Conservation (phyloP, 768 basidiomycete species). For the Phallus indusiatus region DNA sequence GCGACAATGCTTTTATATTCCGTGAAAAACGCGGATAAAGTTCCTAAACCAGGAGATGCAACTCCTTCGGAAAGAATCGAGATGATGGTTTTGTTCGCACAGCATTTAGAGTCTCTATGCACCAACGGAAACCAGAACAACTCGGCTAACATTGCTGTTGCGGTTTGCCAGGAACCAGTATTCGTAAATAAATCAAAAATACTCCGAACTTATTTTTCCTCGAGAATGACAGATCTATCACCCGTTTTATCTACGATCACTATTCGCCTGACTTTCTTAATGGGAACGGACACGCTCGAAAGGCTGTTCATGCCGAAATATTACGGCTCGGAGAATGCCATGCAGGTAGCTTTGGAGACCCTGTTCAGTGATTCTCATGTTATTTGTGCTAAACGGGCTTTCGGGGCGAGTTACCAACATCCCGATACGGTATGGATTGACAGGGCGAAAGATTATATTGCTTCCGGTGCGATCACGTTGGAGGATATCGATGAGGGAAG, state of each 20-base stretch:
- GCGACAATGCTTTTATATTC: conserved; percentile 75
- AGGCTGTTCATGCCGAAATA: conserved; percentile 71
- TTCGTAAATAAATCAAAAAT: conserved; percentile 73
- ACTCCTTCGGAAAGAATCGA: conserved; percentile 69
- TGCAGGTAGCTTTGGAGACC: conserved; percentile 41
- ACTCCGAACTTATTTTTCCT: conserved; percentile 42
- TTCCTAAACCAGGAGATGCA: conserved; percentile 59
- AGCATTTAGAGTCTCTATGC: conserved; percentile 22
- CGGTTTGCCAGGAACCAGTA: conserved; percentile 76
- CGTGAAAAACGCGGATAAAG: conserved; percentile 81
- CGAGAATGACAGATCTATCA: conserved; percentile 22
- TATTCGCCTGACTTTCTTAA: conserved; percentile 53
- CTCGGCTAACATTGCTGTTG: conserved; percentile 55
- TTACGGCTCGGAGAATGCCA: conserved; percentile 45
- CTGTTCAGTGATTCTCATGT: conserved; percentile 50
- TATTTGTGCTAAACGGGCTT: conserved; percentile 52
- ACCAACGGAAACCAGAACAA: neutral
- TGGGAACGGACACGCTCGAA: conserved; percentile 80
- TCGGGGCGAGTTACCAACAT: conserved; percentile 3
- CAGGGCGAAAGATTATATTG: conserved; percentile 40
- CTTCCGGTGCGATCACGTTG: conserved; percentile 42
- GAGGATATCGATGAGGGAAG: conserved; percentile 52
- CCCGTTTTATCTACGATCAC: conserved; percentile 8
- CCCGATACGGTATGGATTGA: conserved; percentile 17
- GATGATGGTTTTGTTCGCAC: conserved; percentile 73